Evolutionary conservation across 2,329 filamentous ascomycete species (phyloP), one percentile per base, ranked within the genome.

Genomic region (Aspergillus sp.): DNA sequence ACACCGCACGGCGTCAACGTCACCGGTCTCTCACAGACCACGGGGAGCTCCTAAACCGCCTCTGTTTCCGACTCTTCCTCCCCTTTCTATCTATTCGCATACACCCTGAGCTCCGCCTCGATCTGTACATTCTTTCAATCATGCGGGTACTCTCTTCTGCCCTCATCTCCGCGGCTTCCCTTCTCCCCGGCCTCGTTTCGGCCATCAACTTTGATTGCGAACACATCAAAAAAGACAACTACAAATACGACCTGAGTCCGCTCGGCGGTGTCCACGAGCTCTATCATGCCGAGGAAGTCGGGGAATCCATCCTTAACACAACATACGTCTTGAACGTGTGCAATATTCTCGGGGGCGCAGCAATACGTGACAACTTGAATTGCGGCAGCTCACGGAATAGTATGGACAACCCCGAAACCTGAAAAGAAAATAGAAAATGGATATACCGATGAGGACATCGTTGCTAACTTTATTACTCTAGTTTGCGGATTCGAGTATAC

Each of bases 401-500:
- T 75, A 70, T 50, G 70, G n/a, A 46, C 15, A 21, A 31, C 15
- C n/a, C 45, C 27, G 6, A 5, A 31, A 11, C 27, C 27, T 8
- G 27, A 31, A 31, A 31, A n/a, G 6, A 48, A 14, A 23, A 21
- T 1, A n/a, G 8, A 24, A 8, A n/a, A 24, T 3, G 1, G 11
- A 5, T 21, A 6, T 48, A 21, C 23, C 2, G 6, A 5, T 19
- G 8, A 19, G 27, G 9, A 21, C 33, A 48, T 15, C 4, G 7
- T 15, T 40, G 52, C 35, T 19, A 33, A 48, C 17, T 43, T 33
- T 53, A n/a, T 17, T 11, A 24, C 5, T 15, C 1, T 46, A 90
- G 90, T 93, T 41, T 96, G 93, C 76, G 91, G 83, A 9, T 88
- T 96, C 67, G 80, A 86, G 59, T 84, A 85, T 55, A 77, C 80